Base-by-base conservation (phyloP, 805 yeast genomes). In the Starmerella kuoi region DNA sequence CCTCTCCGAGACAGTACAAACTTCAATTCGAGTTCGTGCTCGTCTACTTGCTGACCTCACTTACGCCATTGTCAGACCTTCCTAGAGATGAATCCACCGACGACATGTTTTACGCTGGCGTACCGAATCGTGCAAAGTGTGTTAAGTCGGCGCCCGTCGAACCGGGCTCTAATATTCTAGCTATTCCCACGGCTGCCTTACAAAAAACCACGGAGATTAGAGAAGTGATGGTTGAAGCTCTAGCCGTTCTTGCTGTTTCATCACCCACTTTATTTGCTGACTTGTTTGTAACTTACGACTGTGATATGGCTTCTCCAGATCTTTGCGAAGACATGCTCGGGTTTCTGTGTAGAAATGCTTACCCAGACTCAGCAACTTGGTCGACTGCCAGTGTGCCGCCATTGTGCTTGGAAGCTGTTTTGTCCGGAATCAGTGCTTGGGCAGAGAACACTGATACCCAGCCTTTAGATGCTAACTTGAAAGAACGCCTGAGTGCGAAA, bases 371-470 rank as follows among this genome's bases (percentile, higher is more conserved):
- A 9, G 94, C 96, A 0, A 53, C 69, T 8, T 66, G 71, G 52
- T 78, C 94, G 0, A 82, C 95, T 0, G 83, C 81, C 31, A 79
- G 74, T 54, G 94, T 88, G 1, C 97, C 98, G 0, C 95, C 97
- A 0, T 72, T 86, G 6, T 88, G 97, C 54, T 65, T 91, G 39
- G 97, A 91, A 54, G 94, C 96, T 1, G 60, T 91, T 2, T 65
- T 88, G 19, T 70, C 82, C 2, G 76, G 80, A 42, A 66, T 87
- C 32, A 46, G 72, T 74, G 44, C 54, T 24, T 44, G 45, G 48
- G 46, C 42, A 1, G 38, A 41, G 11, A 35, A 24, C 4, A 24
- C 36, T 11, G 39, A 19, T 15, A 21, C 14, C 22, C 15, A 6
- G 7, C 14, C 35, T 21, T 25, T 18, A 5, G 4, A 14, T 3